phyloP scores from a whole-genome alignment of 1,139 yeast species.

The Protomyces lactucae-debilis region DNA sequence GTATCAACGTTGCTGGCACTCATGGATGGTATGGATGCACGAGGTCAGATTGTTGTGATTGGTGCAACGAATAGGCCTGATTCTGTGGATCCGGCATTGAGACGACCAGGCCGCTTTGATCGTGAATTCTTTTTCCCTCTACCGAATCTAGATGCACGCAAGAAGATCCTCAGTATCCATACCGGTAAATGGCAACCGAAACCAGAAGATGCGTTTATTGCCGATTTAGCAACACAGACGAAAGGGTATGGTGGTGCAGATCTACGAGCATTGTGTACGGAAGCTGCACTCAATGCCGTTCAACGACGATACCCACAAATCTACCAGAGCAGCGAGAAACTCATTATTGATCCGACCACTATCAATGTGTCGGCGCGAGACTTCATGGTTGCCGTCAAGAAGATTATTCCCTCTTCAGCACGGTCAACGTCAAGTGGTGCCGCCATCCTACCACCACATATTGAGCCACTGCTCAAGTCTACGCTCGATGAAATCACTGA shows the following conservation, averaged over 20 bases:
- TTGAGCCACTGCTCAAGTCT: slow-evolving; percentile 56
- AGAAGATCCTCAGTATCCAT: slow-evolving; percentile 72
- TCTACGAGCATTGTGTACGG: slow-evolving; percentile 87
- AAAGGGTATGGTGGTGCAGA: slow-evolving; percentile 99
- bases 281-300: slow-evolving; percentile 86
- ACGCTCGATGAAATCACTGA: slow-evolving; percentile 49
- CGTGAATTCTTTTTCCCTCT: slow-evolving; percentile 93
- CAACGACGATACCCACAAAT: slow-evolving; percentile 94
- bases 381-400: slow-evolving; percentile 74
- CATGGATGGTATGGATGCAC: slow-evolving; percentile 98
- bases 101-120: slow-evolving; percentile 97
- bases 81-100: slow-evolving; percentile 91
- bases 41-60: slow-evolving; percentile 94
- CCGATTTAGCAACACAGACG: slow-evolving; percentile 69
- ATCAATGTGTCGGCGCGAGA: slow-evolving; percentile 80
- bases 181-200: slow-evolving; percentile 87
- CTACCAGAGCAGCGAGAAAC: slow-evolving; percentile 68
- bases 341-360: slow-evolving; percentile 63
- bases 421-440: slow-evolving; percentile 72
- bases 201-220: slow-evolving; percentile 53
- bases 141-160: slow-evolving; percentile 77
- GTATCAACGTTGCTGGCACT: slow-evolving; percentile 89
- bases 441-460: slow-evolving; percentile 70
- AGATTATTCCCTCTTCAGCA: slow-evolving; percentile 87
- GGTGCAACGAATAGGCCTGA: slow-evolving; percentile 99